Base-by-base conservation (phyloP, 345 rosid species). In the Bretschneidera sinensis region DNA sequence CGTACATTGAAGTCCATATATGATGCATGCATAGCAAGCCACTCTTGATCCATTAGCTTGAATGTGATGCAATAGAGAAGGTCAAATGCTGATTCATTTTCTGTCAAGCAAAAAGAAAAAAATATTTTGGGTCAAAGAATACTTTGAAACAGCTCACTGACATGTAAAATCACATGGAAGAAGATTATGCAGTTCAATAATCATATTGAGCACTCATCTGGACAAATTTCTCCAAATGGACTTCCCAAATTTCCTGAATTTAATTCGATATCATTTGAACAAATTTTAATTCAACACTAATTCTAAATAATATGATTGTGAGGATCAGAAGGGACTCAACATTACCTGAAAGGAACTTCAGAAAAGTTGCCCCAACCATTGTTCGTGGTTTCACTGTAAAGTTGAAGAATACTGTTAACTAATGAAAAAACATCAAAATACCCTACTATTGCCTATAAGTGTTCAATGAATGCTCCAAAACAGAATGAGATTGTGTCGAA, bases 1-100 rank as follows among this genome's bases (percentile, higher is more conserved):
- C 83, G 55, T 75, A 90, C 99, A 68, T 94, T 94, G 76, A 94
- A 94, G 76, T 94, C 99, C 99, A 94, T 94, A 74, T 94, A 94
- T 34, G 97, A 94, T 9, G 99, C 97, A 11, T 72, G 99, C 91
- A 94, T 90, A 45, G 83, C 45, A 56, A 90, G 97, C 99, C 99
- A 94, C 63, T 83, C 88, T 31, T 83, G 87, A 82, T 94, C 96
- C 97, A 94, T 88, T 65, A 94, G 81, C 85, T 94, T 94, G 86
- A 90, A 94, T 13, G 97, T 85, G 71, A 89, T 88, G 81, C 99
- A 90, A 63, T 94, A 94, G 17, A 94, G 96, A 71, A 86, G 74
- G 70, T 94, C 99, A 76, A 94, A 90, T 2, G 99, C 99, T 51
- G 83, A 80, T 68, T 90, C 97, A 57, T 88, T 83, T 68, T 85